These are phyloP conservation scores for Zarea fungicola DNA, from an alignment of 2,329 filamentous ascomycete genomes.

Conservation along the genomic window DNA sequence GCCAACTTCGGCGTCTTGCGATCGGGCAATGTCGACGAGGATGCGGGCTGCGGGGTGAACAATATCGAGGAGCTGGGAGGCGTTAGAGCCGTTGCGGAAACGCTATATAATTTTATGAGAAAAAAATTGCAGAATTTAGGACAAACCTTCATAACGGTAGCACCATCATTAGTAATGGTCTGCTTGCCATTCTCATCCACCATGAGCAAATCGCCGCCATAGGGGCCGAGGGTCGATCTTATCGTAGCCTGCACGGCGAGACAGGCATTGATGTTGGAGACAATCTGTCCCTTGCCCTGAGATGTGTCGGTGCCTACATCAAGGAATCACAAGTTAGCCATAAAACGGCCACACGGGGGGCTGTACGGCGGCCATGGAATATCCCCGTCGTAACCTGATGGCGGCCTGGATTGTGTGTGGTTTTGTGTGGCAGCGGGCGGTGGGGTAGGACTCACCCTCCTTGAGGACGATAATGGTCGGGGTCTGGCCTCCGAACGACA, in stretches of 20 bases:
- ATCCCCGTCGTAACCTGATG: too few relatives aligned
- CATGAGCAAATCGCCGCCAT: conserved; percentile 92
- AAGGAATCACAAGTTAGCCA: conserved; percentile 17
- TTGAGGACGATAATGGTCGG: conserved; percentile 97
- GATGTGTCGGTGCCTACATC: conserved; percentile 85
- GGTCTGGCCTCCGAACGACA: conserved; percentile 97
- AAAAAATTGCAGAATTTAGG: not conserved
- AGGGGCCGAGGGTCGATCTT: conserved; percentile 91
- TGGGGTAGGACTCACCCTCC: conserved; percentile 67
- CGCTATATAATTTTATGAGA: not conserved
- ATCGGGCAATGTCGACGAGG: conserved; percentile 95
- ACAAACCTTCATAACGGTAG: conserved; percentile 94
- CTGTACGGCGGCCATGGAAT: too few relatives aligned
- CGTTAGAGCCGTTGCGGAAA: conserved; percentile 2
- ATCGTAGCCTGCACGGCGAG: conserved; percentile 93
- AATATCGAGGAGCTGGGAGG: conserved; percentile 80
- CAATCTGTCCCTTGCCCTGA: conserved; percentile 91
- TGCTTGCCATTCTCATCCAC: conserved; percentile 93
- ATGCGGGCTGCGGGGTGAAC: conserved; percentile 96
- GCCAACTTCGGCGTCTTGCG: conserved; percentile 97
- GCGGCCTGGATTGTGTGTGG: conserved; percentile 8
- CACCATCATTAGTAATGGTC: conserved; percentile 98
- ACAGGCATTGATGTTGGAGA: conserved; percentile 98
- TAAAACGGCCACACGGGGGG: not conserved
- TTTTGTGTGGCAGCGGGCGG: conserved; percentile 20